Percentiles rank a stretch among this genome's conserved stretches.
phyloP scores from a whole-genome alignment of 106 monocot species.

The Dioscorea zingiberensis region DNA sequence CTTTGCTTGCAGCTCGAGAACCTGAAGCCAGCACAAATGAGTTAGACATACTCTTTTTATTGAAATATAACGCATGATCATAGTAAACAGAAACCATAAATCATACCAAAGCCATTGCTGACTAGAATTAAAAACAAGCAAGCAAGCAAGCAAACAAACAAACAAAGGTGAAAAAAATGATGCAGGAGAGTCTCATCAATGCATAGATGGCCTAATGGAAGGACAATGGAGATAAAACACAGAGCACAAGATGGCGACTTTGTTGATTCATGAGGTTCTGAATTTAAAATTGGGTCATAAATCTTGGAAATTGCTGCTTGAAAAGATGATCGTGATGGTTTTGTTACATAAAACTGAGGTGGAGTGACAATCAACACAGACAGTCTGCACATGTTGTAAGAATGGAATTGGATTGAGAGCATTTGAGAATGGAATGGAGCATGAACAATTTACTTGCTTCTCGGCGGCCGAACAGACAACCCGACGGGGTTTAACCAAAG shows the following conservation, averaged over 20 bases:
- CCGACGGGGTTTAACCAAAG: not conserved
- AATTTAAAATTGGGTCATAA: too few species aligned
- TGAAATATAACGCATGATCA: not conserved
- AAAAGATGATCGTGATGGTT: too few species aligned
- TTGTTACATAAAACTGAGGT: too few species aligned
- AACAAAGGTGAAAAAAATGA: not conserved
- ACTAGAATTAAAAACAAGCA: not conserved
- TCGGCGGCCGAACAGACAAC: conserved; percentile 11
- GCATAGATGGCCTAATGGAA: not conserved
- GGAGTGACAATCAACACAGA: too few species aligned
- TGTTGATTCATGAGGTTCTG: too few species aligned
- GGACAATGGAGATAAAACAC: too few species aligned
- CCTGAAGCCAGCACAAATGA: conserved; percentile 15
- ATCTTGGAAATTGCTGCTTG: too few species aligned
- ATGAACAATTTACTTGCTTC: conserved; percentile 1
- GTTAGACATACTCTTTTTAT: too few species aligned
- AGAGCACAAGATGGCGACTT: too few species aligned
- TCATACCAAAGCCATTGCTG: not conserved
- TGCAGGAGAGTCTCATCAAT: not conserved
- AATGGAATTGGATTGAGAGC: too few species aligned
- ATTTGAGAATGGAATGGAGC: too few species aligned
- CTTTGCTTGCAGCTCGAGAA: conserved; percentile 51
- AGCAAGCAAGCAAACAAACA: not conserved
- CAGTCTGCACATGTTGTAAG: too few species aligned
- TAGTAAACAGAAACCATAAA: not conserved